Base-by-base conservation (phyloP, 2,329 filamentous ascomycete genomes). In the Alternaria tenuissima region DNA sequence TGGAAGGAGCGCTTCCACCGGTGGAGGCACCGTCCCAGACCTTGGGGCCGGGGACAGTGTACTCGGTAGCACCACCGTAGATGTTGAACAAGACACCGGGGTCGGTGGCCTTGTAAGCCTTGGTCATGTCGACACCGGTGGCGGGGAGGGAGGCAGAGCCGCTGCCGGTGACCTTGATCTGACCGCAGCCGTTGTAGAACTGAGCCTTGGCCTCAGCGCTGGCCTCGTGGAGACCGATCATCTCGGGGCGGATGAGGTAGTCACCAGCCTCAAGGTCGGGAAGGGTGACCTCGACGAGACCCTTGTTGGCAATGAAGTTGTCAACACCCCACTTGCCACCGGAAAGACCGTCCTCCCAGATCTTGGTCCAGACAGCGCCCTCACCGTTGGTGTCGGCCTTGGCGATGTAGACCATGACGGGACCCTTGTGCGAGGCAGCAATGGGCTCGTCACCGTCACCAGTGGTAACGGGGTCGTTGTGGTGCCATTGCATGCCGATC, bases 331-430 rank as follows among this genome's bases (percentile, higher is more conserved):
- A 81, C 30, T 66, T 73, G 44, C 71, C 69, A 42, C 59, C 59
- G 42, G 64, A 61, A 36, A 74, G 75, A 59, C 79, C 79, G 16
- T 77, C 75, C 60, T 80, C 75, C n/a, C 72, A 76, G 57, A 82
- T 66, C 72, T 79, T 82, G 60, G 82, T 79, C 84, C 83, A 86
- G 71, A 84, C 83, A 59, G 78, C 76, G 20, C 83, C 82, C 43
- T 80, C 76, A 46, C 83, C 83, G 55, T 82, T 80, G 56, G 71
- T 72, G 18, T 72, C 64, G 34, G 76, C 74, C 32, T 75, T 74
- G 7, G 83, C 83, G 61, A 86, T 81, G 72, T 83, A 86, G 63
- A 82, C 84, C 70, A 83, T 81, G 72, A 86, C 71, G 51, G 84
- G 84, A 7, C 84, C 84, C 75, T 80, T 76, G 80, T 86, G 84